Percentiles rank a stretch among this genome's conserved stretches.
These are phyloP conservation scores for Botrytis pseudocinerea DNA, from an alignment of 2,329 filamentous ascomycete genomes.

Conservation along the genomic window DNA sequence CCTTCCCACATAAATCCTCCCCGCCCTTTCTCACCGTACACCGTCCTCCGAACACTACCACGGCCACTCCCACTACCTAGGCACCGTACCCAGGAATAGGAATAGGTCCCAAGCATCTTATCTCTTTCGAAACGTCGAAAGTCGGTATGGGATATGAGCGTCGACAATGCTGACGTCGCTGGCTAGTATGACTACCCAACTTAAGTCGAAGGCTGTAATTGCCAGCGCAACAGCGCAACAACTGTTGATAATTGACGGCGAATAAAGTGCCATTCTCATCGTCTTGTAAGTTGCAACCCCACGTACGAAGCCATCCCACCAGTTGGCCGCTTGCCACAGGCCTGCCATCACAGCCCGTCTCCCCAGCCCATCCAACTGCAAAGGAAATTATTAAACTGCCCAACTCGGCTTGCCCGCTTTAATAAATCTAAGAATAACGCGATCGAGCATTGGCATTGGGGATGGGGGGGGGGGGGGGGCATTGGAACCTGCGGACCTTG, in stretches of 20 bases:
- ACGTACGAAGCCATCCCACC: conserved; percentile 9
- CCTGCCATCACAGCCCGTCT: neutral
- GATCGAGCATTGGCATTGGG: neutral
- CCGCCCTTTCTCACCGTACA: neutral
- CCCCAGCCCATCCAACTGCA: neutral
- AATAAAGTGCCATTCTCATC: neutral
- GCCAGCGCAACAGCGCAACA: conserved; percentile 15
- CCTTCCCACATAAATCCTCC: conserved; percentile 7
- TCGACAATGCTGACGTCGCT: neutral
- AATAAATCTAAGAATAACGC: conserved; percentile 4
- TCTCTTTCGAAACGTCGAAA: neutral
- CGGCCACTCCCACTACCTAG: neutral
- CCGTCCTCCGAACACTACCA: neutral
- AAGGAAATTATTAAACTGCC: neutral
- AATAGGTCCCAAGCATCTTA: neutral
- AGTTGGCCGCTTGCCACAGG: conserved; percentile 9
- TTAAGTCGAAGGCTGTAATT: neutral
- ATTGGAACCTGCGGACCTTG: neutral
- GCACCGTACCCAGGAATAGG: neutral
- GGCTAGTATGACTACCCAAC: neutral
- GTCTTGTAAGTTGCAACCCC: neutral
- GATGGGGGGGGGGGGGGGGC: neutral
- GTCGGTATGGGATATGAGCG: conserved; percentile 13
- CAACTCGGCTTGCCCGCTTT: neutral
- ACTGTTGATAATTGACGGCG: neutral